Conservation (phyloP, 805 yeast genomes). For the Cephaloascus albidus region DNA sequence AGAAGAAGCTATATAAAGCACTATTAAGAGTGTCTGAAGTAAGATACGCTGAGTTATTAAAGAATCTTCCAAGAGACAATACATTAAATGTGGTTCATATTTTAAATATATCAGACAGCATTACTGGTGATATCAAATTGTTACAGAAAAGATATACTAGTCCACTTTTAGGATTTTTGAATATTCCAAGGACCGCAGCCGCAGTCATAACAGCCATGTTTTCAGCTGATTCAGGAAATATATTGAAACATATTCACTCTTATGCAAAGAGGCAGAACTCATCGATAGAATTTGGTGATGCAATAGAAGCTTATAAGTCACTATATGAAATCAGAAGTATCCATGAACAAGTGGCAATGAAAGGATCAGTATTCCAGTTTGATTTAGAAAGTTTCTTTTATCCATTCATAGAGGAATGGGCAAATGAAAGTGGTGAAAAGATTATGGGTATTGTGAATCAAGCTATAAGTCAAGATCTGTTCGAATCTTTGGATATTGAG, state of each 20-base stretch:
- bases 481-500: conserved; percentile 38
- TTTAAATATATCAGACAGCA: conserved; percentile 42
- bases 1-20: conserved; percentile 22
- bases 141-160: conserved; percentile 52
- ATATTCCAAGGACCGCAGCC: conserved; percentile 41
- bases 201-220: conserved; percentile 41
- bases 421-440: conserved; percentile 32
- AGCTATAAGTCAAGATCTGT: conserved; percentile 50
- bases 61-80: conserved; percentile 48
- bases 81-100: conserved; percentile 47
- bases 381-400: conserved; percentile 48
- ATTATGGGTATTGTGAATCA: conserved; percentile 39
- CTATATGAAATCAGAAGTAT: conserved; percentile 45
- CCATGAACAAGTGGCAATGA: conserved; percentile 34
- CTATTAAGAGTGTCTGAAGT: conserved; percentile 24
- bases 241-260: conserved; percentile 40
- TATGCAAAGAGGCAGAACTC: conserved; percentile 21
- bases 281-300: conserved; percentile 40
- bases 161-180: conserved; percentile 51
- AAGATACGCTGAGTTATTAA: conserved; percentile 27
- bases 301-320: conserved; percentile 45
- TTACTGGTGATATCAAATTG: conserved; percentile 37
- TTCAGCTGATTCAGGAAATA: conserved; percentile 42
- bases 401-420: conserved; percentile 27
- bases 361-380: conserved; percentile 34